Evolutionary conservation across 176 grass and related monocot genomes (phyloP).

Genomic region (Bothriochloa decipiens): DNA sequence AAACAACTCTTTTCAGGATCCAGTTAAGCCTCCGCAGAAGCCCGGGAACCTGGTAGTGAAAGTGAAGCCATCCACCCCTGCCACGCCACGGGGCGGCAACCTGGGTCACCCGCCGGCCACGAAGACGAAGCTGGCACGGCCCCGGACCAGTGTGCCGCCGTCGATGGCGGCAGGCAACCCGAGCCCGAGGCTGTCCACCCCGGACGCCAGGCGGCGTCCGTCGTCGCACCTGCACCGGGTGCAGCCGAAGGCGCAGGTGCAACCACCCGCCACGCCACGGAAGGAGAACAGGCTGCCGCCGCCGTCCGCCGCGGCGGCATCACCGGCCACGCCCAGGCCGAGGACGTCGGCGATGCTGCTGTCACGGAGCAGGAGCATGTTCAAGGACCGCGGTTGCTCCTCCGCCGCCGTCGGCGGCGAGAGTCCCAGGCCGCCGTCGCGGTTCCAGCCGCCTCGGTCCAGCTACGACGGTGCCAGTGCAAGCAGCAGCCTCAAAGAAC

Average conservation of each 20-base stretch:
- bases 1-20: neutral
- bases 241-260: neutral
- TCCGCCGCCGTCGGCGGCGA: neutral
- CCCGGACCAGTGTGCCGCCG: slow-evolving; percentile 1
- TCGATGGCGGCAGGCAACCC: slow-evolving; percentile 14
- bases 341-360: slow-evolving; percentile 16
- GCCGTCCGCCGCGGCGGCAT: neutral
- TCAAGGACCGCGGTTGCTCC: slow-evolving; percentile 37
- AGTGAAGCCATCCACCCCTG: slow-evolving; percentile 34
- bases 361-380: slow-evolving; percentile 42
- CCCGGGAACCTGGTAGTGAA: slow-evolving; percentile 40
- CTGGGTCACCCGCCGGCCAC: neutral
- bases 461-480: slow-evolving; percentile 10
- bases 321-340: slow-evolving; percentile 30
- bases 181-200: slow-evolving; percentile 29
- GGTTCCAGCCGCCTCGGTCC: slow-evolving; percentile 4
- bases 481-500: neutral
- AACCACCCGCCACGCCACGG: slow-evolving; percentile 30
- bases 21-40: slow-evolving; percentile 35
- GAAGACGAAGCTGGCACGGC: slow-evolving; percentile 49
- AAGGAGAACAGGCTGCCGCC: slow-evolving; percentile 47
- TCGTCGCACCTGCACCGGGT: neutral
- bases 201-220: slow-evolving; percentile 11
- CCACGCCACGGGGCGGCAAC: slow-evolving; percentile 38
- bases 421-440: slow-evolving; percentile 7